Evolutionary conservation across 2,329 filamentous ascomycete genomes (phyloP).

Genomic region (Beauveria pseudobassiana): DNA sequence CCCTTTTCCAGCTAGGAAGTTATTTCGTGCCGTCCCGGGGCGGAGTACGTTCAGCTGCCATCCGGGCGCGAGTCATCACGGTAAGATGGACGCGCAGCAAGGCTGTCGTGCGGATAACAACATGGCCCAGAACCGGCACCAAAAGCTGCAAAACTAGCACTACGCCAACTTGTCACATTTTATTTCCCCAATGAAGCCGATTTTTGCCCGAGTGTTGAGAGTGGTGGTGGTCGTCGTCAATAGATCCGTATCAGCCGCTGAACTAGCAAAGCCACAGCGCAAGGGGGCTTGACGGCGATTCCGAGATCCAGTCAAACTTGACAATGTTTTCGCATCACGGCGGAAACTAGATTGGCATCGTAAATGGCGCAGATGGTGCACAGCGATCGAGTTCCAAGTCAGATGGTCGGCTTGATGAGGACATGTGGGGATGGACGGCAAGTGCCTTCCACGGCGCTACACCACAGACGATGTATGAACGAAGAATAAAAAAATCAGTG

Average conservation of each 20-base stretch:
- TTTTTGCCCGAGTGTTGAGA: slow-evolving; percentile 2
- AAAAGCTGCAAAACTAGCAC: background rate
- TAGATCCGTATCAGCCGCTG: background rate
- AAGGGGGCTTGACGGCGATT: background rate
- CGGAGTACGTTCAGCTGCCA: background rate
- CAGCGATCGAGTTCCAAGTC: background rate
- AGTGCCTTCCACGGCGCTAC: background rate
- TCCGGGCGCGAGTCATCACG: slow-evolving; percentile 1
- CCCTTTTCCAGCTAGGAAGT: background rate
- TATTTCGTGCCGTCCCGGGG: background rate
- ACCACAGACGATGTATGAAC: background rate
- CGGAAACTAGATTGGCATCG: background rate
- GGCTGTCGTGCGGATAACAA: background rate
- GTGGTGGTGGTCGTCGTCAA: background rate
- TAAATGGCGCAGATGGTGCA: background rate
- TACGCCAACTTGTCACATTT: background rate
- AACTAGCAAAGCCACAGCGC: slow-evolving; percentile 3
- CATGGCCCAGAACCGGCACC: background rate
- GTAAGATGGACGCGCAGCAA: background rate
- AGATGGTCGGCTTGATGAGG: background rate
- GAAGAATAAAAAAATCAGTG: background rate
- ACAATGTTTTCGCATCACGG: background rate
- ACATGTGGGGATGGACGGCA: background rate
- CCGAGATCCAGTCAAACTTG: background rate
- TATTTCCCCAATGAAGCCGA: background rate